Conservation (phyloP, 2,329 filamentous ascomycete genomes). For the Colletotrichum melonis region DNA sequence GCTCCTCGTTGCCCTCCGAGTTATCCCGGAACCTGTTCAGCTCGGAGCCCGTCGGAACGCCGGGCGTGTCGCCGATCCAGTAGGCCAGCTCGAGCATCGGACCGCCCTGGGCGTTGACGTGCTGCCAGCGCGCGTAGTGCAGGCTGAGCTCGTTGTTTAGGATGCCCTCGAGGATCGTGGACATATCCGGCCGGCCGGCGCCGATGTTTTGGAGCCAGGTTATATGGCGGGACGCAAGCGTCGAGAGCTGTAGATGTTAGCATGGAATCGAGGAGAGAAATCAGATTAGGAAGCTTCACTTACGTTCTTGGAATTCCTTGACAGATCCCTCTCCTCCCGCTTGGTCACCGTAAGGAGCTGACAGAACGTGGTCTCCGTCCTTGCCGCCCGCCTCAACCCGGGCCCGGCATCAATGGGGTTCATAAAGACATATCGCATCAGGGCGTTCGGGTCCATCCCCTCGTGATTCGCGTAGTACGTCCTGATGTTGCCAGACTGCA, state of each 20-base stretch:
- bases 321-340: not conserved
- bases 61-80: not conserved
- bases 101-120: not conserved
- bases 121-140: not conserved
- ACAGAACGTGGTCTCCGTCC: too few relatives aligned
- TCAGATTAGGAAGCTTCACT: too few relatives aligned
- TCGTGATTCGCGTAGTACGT: too few relatives aligned
- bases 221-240: too few relatives aligned
- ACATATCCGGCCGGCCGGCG: not conserved
- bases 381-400: too few relatives aligned
- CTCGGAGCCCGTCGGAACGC: not conserved
- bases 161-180: not conserved
- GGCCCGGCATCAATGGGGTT: too few relatives aligned
- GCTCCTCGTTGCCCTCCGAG: not conserved
- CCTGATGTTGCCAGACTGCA: too few relatives aligned
- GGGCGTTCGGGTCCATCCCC: too few relatives aligned
- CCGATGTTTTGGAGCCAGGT: not conserved
- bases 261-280: too few relatives aligned
- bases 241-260: too few relatives aligned
- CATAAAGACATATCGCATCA: too few relatives aligned
- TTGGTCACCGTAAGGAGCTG: not conserved
- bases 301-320: too few relatives aligned
- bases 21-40: not conserved
- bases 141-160: not conserved
- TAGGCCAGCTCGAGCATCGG: not conserved